Evolutionary conservation across 2,329 filamentous ascomycete genomes (phyloP).

Genomic region (Pseudofabraea citricarpa): DNA sequence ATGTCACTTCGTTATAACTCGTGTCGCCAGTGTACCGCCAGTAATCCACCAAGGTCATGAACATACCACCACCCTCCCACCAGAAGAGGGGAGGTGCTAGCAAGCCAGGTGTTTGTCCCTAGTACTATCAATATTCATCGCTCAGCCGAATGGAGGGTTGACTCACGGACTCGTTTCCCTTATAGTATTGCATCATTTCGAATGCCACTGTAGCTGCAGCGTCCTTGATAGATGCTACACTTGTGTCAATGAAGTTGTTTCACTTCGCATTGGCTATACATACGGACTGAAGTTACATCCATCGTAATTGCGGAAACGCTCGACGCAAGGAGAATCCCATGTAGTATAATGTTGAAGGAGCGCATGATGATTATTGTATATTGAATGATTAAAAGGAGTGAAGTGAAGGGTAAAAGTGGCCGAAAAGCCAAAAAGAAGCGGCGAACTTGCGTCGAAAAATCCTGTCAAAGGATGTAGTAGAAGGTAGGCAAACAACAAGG

Average conservation of each 20-base stretch:
- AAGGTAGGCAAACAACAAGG: slow-evolving; percentile 11
- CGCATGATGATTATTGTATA: background rate
- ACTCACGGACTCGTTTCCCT: slow-evolving; percentile 41
- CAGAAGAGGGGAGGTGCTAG: slow-evolving; percentile 48
- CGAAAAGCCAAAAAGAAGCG: slow-evolving; percentile 2
- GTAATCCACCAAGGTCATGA: slow-evolving; percentile 70
- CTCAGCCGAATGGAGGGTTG: background rate
- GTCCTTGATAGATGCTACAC: slow-evolving; percentile 28
- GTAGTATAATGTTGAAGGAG: background rate
- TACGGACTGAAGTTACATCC: background rate
- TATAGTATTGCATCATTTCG: slow-evolving; percentile 46
- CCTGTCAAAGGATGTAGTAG: slow-evolving; percentile 23
- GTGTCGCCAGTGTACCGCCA: slow-evolving; percentile 75
- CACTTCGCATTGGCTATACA: too few species aligned
- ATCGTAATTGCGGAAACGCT: slow-evolving; percentile 1
- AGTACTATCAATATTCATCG: slow-evolving; percentile 3
- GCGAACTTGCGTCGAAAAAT: slow-evolving; percentile 6
- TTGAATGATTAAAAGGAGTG: background rate
- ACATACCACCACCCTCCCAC: slow-evolving; percentile 70
- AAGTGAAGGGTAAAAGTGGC: background rate
- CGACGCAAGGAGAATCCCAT: background rate
- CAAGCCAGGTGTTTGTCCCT: slow-evolving; percentile 42
- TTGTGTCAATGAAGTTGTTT: too few species aligned
- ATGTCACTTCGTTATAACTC: slow-evolving; percentile 62
- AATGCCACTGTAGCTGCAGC: slow-evolving; percentile 34